Evolutionary conservation across 2,329 filamentous ascomycete species (phyloP).

Genomic region (Pseudogymnoascus destructans): DNA sequence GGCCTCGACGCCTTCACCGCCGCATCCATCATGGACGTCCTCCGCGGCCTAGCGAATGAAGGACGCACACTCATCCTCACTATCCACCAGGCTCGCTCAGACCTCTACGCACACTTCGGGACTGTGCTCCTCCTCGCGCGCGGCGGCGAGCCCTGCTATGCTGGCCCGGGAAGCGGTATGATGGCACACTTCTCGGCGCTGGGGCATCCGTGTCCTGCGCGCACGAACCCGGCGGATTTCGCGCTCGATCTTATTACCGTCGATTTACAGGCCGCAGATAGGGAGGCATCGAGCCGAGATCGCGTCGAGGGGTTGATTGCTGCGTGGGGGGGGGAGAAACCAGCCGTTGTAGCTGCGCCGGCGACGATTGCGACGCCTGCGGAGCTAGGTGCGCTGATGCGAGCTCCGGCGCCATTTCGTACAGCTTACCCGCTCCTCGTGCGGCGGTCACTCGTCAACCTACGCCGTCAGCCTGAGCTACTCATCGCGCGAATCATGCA

Average conservation of each 20-base stretch:
- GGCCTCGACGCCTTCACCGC: conserved; percentile 69
- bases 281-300: conserved; percentile 48
- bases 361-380: conserved; percentile 45
- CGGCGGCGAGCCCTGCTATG: conserved; percentile 55
- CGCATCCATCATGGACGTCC: conserved; percentile 61
- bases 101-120: conserved; percentile 58
- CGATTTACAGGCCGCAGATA: conserved; percentile 51
- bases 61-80: conserved; percentile 64
- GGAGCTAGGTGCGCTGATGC: conserved; percentile 55
- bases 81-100: conserved; percentile 64
- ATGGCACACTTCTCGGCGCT: conserved; percentile 47
- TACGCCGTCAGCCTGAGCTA: conserved; percentile 50
- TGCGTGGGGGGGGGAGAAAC: conserved; percentile 35
- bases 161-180: conserved; percentile 51
- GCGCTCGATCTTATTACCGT: conserved; percentile 65
- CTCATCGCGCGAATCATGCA: conserved; percentile 55
- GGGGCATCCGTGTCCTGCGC: conserved; percentile 51
- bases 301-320: conserved; percentile 49
- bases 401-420: conserved; percentile 46
- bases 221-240: conserved; percentile 68
- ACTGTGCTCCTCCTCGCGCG: conserved; percentile 58
- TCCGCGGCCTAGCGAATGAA: conserved; percentile 56
- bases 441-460: conserved; percentile 54
- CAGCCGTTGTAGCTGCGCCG: conserved; percentile 13
- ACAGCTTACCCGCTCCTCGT: conserved; percentile 55